Percentiles rank a stretch among this genome's conserved stretches.
Evolutionary conservation across 2,329 filamentous ascomycete genomes (phyloP).

Genomic region (Xylariaceae sp.): DNA sequence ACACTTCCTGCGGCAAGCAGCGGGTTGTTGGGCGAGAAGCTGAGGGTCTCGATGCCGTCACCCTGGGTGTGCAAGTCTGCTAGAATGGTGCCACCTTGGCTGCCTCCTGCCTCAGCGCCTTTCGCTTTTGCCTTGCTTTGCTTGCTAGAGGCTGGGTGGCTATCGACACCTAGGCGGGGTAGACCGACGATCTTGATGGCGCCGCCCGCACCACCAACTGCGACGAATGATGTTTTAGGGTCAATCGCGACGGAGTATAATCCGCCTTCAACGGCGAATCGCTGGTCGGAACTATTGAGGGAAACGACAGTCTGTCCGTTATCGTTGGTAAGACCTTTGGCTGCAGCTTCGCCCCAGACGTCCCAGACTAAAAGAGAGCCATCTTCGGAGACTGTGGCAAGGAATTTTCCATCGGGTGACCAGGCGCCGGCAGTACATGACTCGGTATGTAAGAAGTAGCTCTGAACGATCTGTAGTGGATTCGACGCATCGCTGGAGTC

Average conservation of each 20-base stretch:
- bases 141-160: constrained; percentile 35
- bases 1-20: constrained; percentile 72
- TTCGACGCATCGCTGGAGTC: constrained; percentile 65
- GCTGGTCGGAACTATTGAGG: constrained; percentile 81
- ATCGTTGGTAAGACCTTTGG: constrained; percentile 55
- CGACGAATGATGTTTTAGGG: constrained; percentile 78
- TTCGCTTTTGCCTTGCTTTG: constrained; percentile 47
- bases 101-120: constrained; percentile 49
- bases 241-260: constrained; percentile 88
- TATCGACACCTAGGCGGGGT: constrained; percentile 62
- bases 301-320: constrained; percentile 73
- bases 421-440: constrained; percentile 89
- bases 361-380: constrained; percentile 91
- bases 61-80: constrained; percentile 82
- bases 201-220: constrained; percentile 86
- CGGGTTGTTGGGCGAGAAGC: constrained; percentile 59
- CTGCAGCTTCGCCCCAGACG: constrained; percentile 80
- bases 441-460: constrained; percentile 88
- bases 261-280: constrained; percentile 90
- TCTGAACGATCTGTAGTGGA: constrained; percentile 82
- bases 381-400: constrained; percentile 91
- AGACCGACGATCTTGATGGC: constrained; percentile 85
- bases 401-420: constrained; percentile 84
- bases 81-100: constrained; percentile 68
- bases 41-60: constrained; percentile 77